These are phyloP conservation scores for Candida sakaeoensis DNA, from an alignment of 805 yeast species.

Conservation along the genomic window DNA sequence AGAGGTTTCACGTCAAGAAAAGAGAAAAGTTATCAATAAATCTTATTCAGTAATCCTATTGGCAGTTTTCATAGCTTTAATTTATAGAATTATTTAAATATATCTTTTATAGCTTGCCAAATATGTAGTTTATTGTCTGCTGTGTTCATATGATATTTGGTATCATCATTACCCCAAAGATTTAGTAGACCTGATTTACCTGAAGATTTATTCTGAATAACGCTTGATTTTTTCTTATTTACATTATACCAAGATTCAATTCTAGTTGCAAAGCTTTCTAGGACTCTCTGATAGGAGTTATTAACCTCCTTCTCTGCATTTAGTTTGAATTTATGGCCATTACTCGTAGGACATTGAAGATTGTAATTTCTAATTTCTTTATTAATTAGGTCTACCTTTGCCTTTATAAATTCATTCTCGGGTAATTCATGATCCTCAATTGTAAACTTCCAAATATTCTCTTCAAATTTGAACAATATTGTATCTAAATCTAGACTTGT, in stretches of 20 bases:
- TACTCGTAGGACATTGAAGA: slow-evolving; percentile 35
- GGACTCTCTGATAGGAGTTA: slow-evolving; percentile 13
- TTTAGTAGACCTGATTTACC: slow-evolving; percentile 9
- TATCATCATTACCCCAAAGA: slow-evolving; percentile 12
- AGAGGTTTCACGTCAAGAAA: slow-evolving; percentile 1
- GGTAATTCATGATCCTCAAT: not conserved
- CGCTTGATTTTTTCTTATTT: slow-evolving; percentile 9
- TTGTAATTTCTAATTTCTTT: slow-evolving; percentile 30
- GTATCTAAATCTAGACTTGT: slow-evolving; percentile 4
- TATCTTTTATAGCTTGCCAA: slow-evolving; percentile 29
- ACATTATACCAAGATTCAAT: slow-evolving; percentile 17
- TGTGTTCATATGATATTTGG: slow-evolving; percentile 12
- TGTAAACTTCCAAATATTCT: slow-evolving; percentile 4
- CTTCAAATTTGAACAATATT: slow-evolving; percentile 6
- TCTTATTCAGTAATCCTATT: not conserved
- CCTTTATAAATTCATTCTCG: slow-evolving; percentile 18
- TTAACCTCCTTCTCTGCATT: slow-evolving; percentile 23
- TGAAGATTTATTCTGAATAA: not conserved
- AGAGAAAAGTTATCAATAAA: not conserved
- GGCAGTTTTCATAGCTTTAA: not conserved
- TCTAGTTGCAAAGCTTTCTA: slow-evolving; percentile 12
- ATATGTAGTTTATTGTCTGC: slow-evolving; percentile 18
- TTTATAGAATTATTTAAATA: slow-evolving; percentile 16
- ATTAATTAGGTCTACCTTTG: slow-evolving; percentile 21
- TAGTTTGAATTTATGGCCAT: slow-evolving; percentile 37